Base-by-base conservation (phyloP, 2,329 filamentous ascomycete genomes). In the Cadophora sp. region DNA sequence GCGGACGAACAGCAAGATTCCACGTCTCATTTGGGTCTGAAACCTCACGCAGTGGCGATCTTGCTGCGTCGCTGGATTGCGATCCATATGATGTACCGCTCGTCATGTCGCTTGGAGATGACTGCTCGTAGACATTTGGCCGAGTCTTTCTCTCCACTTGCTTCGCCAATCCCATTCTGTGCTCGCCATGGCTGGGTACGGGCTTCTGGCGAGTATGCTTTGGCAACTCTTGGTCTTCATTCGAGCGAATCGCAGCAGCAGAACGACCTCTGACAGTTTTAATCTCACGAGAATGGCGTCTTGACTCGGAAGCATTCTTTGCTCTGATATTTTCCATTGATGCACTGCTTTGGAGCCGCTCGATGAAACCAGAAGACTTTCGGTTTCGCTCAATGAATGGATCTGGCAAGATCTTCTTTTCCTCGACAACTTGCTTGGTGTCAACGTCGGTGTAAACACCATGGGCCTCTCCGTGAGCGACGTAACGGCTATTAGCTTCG, bases 1-100 rank as follows among this genome's bases (percentile, higher is more conserved):
- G 76, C n/a, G 75, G 74, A 65, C 73, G 68, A 19, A 77, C 46
- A 29, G 73, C 74, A 24, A 72, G 56, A 65, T 74, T 75, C 75
- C 76, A 78, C 11, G 40, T 64, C 14, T 73, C 69, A 24, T 66
- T 68, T 1, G 61, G 53, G 9, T 53, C 55, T 19, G 22, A 8
- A 1, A 55, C 61, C 50, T 73, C 70, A 29, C 61, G 48, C 9
- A 69, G 66, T 29, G 72, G 71, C 59, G 62, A 71, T 66, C 58
- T 62, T 11, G 70, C 56, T 34, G 63, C 37, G 19, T 68, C 66
- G 40, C 68, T 74, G 4, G 68, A 70, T 5, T 46, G 27, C n/a
- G 64, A 70, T 12, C 51, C 62, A n/a, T 27, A 46, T 3, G 70
- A 68, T 56, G 37, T 67, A 19, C 59, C 69, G 63, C 64, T 72